Evolutionary conservation across 192 early-diverging fungal genomes (phyloP).

Genomic region (Coemansia sp.): DNA sequence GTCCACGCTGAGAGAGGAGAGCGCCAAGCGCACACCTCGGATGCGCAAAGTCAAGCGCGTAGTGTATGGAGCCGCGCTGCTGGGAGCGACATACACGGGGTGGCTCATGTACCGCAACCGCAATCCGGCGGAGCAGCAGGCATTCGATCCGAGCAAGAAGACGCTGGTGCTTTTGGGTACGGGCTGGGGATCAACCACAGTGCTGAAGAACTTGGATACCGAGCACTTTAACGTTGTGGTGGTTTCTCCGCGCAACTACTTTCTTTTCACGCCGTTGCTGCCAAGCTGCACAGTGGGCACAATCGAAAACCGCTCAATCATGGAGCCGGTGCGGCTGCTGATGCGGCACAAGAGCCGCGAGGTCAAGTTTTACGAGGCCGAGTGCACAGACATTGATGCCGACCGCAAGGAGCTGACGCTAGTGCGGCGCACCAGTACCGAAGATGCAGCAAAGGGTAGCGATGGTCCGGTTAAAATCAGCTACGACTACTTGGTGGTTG

Average conservation of each 20-base stretch:
- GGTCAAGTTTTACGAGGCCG: slow-evolving; percentile 84
- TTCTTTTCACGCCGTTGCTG: slow-evolving; percentile 71
- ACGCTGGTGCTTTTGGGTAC: slow-evolving; percentile 44
- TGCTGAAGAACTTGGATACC: slow-evolving; percentile 72
- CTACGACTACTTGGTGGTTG: slow-evolving; percentile 81
- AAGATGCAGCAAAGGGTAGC: slow-evolving; percentile 30
- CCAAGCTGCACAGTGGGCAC: slow-evolving; percentile 82
- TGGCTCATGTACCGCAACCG: slow-evolving; percentile 50
- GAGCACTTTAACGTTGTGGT: slow-evolving; percentile 74
- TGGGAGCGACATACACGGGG: slow-evolving; percentile 26
- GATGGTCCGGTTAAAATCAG: slow-evolving; percentile 34
- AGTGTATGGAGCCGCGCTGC: slow-evolving; percentile 18
- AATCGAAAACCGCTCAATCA: slow-evolving; percentile 78
- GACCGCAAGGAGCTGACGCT: slow-evolving; percentile 74
- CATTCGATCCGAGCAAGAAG: slow-evolving; percentile 42
- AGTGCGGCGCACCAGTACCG: slow-evolving; percentile 61
- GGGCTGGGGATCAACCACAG: slow-evolving; percentile 46
- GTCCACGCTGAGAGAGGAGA: slow-evolving; percentile 24
- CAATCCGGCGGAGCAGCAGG: slow-evolving; percentile 37
- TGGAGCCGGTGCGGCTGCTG: slow-evolving; percentile 82
- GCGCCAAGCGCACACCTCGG: slow-evolving; percentile 22
- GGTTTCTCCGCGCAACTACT: slow-evolving; percentile 84
- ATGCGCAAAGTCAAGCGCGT: slow-evolving; percentile 37
- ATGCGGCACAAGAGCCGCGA: slow-evolving; percentile 81
- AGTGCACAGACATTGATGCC: slow-evolving; percentile 84